Percentiles rank a stretch among this genome's conserved stretches.
phyloP scores from a whole-genome alignment of 139 green algal species.

The Gonium pectorale region DNA sequence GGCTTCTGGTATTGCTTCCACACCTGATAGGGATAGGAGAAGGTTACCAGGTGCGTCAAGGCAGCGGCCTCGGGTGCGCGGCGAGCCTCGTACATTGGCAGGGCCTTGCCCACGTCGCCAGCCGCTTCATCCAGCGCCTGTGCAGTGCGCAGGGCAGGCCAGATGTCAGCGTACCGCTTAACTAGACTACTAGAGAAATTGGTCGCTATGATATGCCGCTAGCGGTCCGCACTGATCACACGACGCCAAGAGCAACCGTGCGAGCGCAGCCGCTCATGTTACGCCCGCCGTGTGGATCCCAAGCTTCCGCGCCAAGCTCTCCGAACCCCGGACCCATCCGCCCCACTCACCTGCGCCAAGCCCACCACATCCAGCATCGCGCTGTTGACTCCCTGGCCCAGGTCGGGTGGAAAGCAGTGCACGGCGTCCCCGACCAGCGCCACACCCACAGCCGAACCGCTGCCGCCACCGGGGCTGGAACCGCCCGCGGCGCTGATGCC shows the following conservation, averaged over 20 bases:
- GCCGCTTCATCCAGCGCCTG: slow-evolving; percentile 26
- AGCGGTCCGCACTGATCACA: too few relatives aligned
- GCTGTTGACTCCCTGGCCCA: slow-evolving; percentile 58
- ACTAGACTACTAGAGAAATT: too few relatives aligned
- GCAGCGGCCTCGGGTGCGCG: slow-evolving; percentile 19
- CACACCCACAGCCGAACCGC: slow-evolving; percentile 1
- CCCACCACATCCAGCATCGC: slow-evolving; percentile 47
- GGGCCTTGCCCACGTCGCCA: not conserved
- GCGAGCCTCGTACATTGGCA: slow-evolving; percentile 22
- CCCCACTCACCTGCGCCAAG: slow-evolving; percentile 22
- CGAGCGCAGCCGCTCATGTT: too few relatives aligned
- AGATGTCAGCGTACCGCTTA: too few relatives aligned
- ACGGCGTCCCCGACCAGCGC: slow-evolving; percentile 43
- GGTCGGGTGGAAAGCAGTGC: slow-evolving; percentile 59
- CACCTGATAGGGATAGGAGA: slow-evolving; percentile 46
- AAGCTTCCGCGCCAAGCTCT: not conserved
- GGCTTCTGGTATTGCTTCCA: too few relatives aligned
- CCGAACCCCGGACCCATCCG: too few relatives aligned
- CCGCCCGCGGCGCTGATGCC: not conserved
- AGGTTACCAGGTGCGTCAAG: slow-evolving; percentile 45
- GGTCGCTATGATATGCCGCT: too few relatives aligned
- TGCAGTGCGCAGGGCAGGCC: not conserved
- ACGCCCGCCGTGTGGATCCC: not conserved
- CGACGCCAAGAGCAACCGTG: too few relatives aligned
- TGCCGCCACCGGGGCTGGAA: too few relatives aligned